Evolutionary conservation across 441 rosid species (phyloP), one percentile per base, ranked within the genome.

Genomic region (Erysimum pusillum): DNA sequence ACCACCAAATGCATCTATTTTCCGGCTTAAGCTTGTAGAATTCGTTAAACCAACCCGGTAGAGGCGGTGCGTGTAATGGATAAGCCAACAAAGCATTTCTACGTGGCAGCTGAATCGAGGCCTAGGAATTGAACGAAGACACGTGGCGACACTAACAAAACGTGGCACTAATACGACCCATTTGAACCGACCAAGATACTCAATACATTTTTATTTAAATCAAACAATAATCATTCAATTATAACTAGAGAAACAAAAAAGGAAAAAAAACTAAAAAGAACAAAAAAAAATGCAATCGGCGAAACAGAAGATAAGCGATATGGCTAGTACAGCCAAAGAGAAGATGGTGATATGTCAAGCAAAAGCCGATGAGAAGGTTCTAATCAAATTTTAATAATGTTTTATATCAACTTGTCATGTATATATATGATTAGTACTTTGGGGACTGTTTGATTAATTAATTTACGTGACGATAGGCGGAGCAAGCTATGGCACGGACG

Each of bases 241-340:
- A 10, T 17, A n/a, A 63, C 5, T 63, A 18, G 17, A 35, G 46
- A 58, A 58, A 7, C 3, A 25, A n/a, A 46, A 10, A 39, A 17
- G 2, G 12, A 2, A 4, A 5, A 2, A 1, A 58, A 58, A 7
- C 3, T 15, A n/a, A 46, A 10, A 39, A 17, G 2, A 11, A 2
- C 2, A 5, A 2, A 1, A 44, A n/a, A 69, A 63, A 53, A 90
- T 90, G 96, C 85, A 82, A 39, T 53, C 89, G 17, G 86, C 87
- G 5, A 88, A 80, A 79, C 83, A 89, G 77, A 91, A 90, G 83
- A 48, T 89, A 38, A 87, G 87, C 79, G 84, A 89, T 79, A 70
- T 84, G 81, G 92, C 91, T 57, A 85, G 95, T 71, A 73, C 83
- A 45, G 90, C 89, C 64, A 89, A 87, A 63, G 88, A 87, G 84